Percentiles rank a stretch among this genome's conserved stretches.
Conservation (phyloP, 257 asterid genomes). For the Voacanga thouarsii region DNA sequence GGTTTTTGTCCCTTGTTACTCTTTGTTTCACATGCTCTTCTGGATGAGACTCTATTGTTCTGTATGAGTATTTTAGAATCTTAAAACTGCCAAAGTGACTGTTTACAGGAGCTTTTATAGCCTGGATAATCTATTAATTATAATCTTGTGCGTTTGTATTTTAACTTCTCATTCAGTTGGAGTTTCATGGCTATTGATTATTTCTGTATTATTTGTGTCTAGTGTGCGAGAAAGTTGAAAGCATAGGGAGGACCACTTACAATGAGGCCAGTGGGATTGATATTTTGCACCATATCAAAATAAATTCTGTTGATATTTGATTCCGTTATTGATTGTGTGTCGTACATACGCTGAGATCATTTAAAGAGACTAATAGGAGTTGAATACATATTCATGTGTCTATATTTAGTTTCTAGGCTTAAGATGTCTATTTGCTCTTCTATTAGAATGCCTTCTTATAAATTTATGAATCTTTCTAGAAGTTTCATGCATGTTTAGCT, state of each 20-base stretch:
- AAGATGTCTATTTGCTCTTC: background rate
- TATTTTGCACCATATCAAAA: background rate
- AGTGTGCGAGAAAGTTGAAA: conserved; percentile 99
- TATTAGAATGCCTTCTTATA: background rate
- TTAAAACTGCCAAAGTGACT: background rate
- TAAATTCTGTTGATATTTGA: background rate
- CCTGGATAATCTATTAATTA: background rate
- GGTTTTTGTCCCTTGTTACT: conserved; percentile 37
- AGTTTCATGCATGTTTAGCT: background rate
- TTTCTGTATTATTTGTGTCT: conserved; percentile 28
- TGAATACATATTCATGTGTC: background rate
- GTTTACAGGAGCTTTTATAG: background rate
- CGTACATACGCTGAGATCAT: background rate
- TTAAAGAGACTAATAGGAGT: background rate
- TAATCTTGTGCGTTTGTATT: background rate
- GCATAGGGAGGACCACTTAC: conserved; percentile 98
- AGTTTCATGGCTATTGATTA: conserved; percentile 18
- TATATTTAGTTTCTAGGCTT: background rate
- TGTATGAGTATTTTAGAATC: background rate
- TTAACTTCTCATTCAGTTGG: conserved; percentile 17
- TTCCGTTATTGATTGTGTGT: background rate
- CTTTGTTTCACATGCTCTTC: background rate
- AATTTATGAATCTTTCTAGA: background rate
- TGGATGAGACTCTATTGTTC: background rate
- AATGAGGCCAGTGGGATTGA: conserved; percentile 67